Base-by-base conservation (phyloP, 208 protist genomes). In the Acanthamoeba pearcei region DNA sequence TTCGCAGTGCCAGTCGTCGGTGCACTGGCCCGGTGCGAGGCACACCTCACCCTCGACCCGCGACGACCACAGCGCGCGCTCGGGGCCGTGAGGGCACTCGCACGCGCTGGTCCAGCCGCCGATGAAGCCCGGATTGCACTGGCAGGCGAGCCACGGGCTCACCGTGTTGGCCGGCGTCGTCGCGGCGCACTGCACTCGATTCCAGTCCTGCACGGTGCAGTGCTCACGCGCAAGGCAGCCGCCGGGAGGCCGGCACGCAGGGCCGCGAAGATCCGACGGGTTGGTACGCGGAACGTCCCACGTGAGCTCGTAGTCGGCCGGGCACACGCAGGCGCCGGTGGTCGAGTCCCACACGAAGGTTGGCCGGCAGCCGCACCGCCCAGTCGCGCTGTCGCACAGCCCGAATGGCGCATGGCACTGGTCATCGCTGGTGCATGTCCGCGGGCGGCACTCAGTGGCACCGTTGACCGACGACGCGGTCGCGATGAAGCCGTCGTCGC, bases 41-140 rank as follows among this genome's bases (percentile, higher is more conserved):
- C 82, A 90, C 82, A 90, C 82, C 32, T 90, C 32, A 51, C 82
- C 82, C 38, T 38, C 49, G 82, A 90, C 17, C 10, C 5, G 5
- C 29, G 82, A 46, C n/a, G 82, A 90, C 82, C 82, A 90, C 15
- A 64, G 22, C n/a, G 29, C 32, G 51, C 49, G 49, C 6, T 5
- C 13, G 0, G 46, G 8, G 5, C 55, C 51, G 17, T 70, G 32
- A 2, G 72, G 72, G 24, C 82, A 90, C 29, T 22, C 15, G 53
- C 82, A 90, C 0, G 8, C 13, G 24, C 22, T 60, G 51, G 10
- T 27, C 29, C 35, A 66, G 55, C 82, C 82, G 53, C 82, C 82
- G 17, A 90, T n/a, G 57, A 90, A 90, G 17, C 82, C 82, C 15
- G 51, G 57, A 9, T 90, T 90, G 82, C 82, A 90, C 82, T 46